Percentiles rank a stretch among this genome's conserved stretches.
Evolutionary conservation across 192 early-diverging fungal species (phyloP).

Genomic region (Gamsiella multidivaricata): DNA sequence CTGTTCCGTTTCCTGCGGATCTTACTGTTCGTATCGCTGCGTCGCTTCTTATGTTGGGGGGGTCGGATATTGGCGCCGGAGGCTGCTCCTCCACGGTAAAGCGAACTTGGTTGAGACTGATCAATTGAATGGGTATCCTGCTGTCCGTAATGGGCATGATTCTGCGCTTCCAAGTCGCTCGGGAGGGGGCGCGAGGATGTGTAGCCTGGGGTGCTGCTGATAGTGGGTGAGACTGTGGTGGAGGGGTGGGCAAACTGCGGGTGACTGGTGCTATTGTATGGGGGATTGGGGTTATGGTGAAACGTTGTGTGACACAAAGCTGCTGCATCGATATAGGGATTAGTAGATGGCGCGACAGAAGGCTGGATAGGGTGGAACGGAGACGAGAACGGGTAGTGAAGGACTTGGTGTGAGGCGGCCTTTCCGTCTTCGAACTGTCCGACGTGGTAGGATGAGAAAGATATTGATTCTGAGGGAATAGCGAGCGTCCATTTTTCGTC

Average conservation of each 20-base stretch:
- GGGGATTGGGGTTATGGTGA: not conserved
- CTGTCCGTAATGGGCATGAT: not conserved
- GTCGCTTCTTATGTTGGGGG: not conserved
- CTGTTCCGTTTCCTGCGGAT: constrained; percentile 4
- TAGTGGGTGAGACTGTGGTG: not conserved
- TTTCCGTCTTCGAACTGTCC: constrained; percentile 15
- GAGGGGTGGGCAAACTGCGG: not conserved
- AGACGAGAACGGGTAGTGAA: not conserved
- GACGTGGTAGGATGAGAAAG: constrained; percentile 7
- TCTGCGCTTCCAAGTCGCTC: constrained; percentile 26
- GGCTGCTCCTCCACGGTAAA: not conserved
- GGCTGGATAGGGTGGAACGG: constrained; percentile 1
- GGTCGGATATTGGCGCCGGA: not conserved
- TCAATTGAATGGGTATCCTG: not conserved
- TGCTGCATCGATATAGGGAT: not conserved
- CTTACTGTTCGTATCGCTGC: not conserved
- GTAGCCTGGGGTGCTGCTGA: not conserved
- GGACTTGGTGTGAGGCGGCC: not conserved
- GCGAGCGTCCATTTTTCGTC: not conserved
- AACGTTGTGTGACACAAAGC: constrained; percentile 17
- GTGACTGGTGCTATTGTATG: not conserved
- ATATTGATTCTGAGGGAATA: not conserved
- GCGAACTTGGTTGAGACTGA: not conserved
- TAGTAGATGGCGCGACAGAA: constrained; percentile 14
- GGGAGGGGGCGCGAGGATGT: constrained; percentile 14